A percentile compares a stretch with the other conserved stretches of the same genome.
Conservation (phyloP, 129 eudicot species). For the Calendula officinalis region DNA sequence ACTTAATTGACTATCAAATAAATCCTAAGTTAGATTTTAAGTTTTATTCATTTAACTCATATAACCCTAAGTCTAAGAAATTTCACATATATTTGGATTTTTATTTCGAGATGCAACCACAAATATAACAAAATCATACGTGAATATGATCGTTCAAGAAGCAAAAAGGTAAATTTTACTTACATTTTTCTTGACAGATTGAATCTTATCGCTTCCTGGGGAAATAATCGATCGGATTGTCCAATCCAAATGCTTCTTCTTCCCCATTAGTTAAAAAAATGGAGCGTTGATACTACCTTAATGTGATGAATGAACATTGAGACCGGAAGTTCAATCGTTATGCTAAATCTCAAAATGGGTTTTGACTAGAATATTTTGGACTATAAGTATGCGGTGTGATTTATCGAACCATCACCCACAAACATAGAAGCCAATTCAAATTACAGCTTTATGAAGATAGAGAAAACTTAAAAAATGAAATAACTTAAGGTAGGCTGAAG, state of each 20-base stretch:
- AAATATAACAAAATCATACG: constrained; percentile 2
- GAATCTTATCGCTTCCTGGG: constrained; percentile 29
- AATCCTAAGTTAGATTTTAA: no score
- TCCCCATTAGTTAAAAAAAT: constrained; percentile 29
- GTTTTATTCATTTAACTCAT: no score
- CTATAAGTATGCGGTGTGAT: not conserved
- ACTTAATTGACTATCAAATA: no score
- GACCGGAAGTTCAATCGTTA: constrained; percentile 1
- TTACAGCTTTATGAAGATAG: not conserved
- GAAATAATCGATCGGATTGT: constrained; percentile 31
- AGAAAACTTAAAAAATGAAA: not conserved
- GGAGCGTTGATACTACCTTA: constrained; percentile 13
- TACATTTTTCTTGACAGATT: constrained; percentile 36
- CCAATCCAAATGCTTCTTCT: constrained; percentile 49
- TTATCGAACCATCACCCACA: not conserved
- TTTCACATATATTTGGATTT: no score
- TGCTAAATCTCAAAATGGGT: not conserved
- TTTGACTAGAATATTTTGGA: not conserved
- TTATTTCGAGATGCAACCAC: no score
- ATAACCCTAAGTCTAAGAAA: no score
- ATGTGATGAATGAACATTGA: not conserved
- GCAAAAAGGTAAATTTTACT: constrained; percentile 4
- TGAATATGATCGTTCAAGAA: not conserved
- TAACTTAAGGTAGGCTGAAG: not conserved
- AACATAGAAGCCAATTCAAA: not conserved